Evolutionary conservation across 2,329 filamentous ascomycete genomes (phyloP).

Genomic region (Exserohilum turcica): DNA sequence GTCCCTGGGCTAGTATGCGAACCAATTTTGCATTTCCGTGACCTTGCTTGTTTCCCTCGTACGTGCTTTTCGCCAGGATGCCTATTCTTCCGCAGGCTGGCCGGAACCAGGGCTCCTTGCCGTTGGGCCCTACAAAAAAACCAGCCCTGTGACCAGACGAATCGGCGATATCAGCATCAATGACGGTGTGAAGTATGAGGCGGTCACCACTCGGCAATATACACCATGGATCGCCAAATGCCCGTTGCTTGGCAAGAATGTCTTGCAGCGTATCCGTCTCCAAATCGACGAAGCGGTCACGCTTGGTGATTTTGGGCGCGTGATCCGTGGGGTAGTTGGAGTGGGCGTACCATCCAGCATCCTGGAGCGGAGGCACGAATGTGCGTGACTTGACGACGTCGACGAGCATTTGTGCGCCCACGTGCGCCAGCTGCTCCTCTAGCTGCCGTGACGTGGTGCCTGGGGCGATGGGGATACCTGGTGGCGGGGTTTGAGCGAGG

Average conservation of each 20-base stretch:
- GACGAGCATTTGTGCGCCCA: constrained; percentile 74
- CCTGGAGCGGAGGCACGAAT: constrained; percentile 67
- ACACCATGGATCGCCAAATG: constrained; percentile 72
- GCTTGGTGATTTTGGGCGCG: constrained; percentile 74
- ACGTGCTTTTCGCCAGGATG: constrained; percentile 1
- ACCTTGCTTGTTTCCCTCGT: constrained; percentile 7
- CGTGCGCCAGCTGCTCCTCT: constrained; percentile 59
- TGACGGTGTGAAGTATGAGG: constrained; percentile 32
- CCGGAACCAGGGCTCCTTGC: not conserved
- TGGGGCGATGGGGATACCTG: constrained; percentile 60
- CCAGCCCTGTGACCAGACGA: not conserved
- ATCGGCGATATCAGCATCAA: not conserved
- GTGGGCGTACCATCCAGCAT: constrained; percentile 37
- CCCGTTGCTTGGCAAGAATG: constrained; percentile 61
- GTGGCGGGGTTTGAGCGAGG: constrained; percentile 66
- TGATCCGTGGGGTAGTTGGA: constrained; percentile 47
- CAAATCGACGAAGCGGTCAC: constrained; percentile 69
- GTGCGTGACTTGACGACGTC: constrained; percentile 64
- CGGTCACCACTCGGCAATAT: constrained; percentile 34
- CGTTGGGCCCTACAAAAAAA: constrained; percentile 3
- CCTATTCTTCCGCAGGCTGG: constrained; percentile 6
- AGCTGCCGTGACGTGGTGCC: constrained; percentile 57
- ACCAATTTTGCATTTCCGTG: constrained; percentile 8
- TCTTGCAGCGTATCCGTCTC: constrained; percentile 57
- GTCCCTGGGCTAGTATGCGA: not conserved